phyloP scores from a whole-genome alignment of 192 early-diverging fungal genomes.

The Gonapodya sp. region DNA sequence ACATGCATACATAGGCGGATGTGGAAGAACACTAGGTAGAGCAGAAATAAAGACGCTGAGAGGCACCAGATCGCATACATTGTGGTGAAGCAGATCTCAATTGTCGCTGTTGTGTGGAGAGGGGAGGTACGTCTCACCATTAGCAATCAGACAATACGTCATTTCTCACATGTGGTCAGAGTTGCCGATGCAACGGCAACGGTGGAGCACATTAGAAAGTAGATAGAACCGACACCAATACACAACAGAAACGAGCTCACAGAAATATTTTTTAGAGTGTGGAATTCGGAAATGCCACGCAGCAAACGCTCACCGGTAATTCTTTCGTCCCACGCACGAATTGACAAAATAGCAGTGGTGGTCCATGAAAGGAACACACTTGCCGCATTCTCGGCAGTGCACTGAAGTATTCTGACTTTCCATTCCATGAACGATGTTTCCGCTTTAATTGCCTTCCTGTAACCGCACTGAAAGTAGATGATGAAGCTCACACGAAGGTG shows the following conservation, averaged over 20 bases:
- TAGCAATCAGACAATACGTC: too few species aligned
- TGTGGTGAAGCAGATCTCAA: slow-evolving; percentile 6
- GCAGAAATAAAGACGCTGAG: slow-evolving; percentile 17
- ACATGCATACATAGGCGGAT: slow-evolving; percentile 21
- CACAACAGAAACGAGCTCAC: neutral
- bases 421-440: too few species aligned
- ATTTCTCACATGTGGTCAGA: too few species aligned
- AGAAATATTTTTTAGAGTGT: too few species aligned
- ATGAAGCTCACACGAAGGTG: too few species aligned
- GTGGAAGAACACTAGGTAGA: slow-evolving; percentile 27
- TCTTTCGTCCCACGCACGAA: slow-evolving; percentile 34
- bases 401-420: slow-evolving; percentile 21
- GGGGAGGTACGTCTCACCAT: too few species aligned
- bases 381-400: slow-evolving; percentile 42
- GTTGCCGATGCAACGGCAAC: too few species aligned
- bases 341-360: slow-evolving; percentile 45
- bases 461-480: too few species aligned
- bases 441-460: too few species aligned
- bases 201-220: neutral
- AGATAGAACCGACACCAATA: neutral
- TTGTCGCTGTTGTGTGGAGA: too few species aligned
- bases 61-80: slow-evolving; percentile 13
- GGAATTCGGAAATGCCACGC: too few species aligned
- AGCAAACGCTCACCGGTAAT: slow-evolving; percentile 27
- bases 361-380: slow-evolving; percentile 34